Base-by-base conservation (phyloP, 805 yeast genomes). In the Millerago galiae region DNA sequence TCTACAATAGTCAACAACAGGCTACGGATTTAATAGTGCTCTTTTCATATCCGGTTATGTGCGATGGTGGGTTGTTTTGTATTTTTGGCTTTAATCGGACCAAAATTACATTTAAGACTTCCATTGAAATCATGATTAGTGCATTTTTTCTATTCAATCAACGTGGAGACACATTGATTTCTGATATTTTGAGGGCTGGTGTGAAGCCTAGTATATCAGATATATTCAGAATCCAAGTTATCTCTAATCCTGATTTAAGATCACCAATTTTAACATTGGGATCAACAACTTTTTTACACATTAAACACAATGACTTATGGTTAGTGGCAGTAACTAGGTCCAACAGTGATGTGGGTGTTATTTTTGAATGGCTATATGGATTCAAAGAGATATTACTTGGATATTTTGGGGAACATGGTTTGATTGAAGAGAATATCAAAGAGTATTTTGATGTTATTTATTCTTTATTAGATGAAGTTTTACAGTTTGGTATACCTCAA, bases 201-300 rank as follows among this genome's bases (percentile, higher is more conserved):
- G 76, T 88, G 42, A 78, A 86, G 51, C 65, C 91, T 40, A 83
- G 83, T 42, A 79, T 90, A 16, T 70, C 93, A 14, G 97, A 90
- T 52, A 86, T 89, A 26, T 91, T 91, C 56, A 74, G 96, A n/a
- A 81, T 89, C 42, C 96, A 91, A 58, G 96, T 91, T 24, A 87
- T 91, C 34, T 70, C 85, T 41, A 74, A 81, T 43, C 68, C 75
- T 4, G 80, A 74, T 17, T 65, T 70, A n/a, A 66, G 80, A 48
- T 75, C 87, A 0, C 91, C 93, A 0, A 71, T 84, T 1, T 65
- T 91, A 35, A 93, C 98, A 0, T 65, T 93, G 35, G 98, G 98
- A 1, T 86, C 95, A 0, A 93, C 98, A 0, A 83, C 96, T 0
- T 93, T 91, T 58, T 72, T 88, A 41, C 90, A 88, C 56, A 80